These are phyloP conservation scores for Neofusicoccum kwambonambiense DNA, from an alignment of 2,329 filamentous ascomycete genomes.

Conservation along the genomic window DNA sequence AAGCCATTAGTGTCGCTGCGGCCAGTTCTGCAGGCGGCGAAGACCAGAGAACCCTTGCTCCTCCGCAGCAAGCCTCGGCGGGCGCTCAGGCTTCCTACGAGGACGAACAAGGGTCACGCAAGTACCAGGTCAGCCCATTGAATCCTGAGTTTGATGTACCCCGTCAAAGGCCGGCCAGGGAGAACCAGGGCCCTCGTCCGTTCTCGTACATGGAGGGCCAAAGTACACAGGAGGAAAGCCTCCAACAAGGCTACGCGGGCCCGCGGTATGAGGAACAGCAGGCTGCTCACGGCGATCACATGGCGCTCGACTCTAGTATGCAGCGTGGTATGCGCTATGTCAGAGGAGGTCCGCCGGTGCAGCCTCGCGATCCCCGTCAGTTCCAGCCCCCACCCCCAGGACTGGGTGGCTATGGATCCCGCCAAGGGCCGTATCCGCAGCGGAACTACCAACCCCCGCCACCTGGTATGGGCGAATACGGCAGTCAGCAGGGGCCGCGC, in stretches of 20 bases:
- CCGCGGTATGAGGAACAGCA: neutral
- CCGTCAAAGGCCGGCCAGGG: neutral
- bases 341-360: neutral
- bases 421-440: neutral
- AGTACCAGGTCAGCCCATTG: neutral
- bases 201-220: conserved; percentile 14
- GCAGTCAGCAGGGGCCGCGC: neutral
- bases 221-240: neutral
- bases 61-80: neutral
- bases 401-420: neutral
- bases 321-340: neutral
- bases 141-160: neutral
- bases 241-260: neutral
- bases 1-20: conserved; percentile 1
- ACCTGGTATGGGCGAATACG: neutral
- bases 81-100: neutral
- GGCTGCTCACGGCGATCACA: neutral
- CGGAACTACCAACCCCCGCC: neutral
- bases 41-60: neutral
- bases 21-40: neutral
- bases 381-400: neutral
- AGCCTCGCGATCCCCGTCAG: neutral
- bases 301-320: neutral
- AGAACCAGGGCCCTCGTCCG: neutral
- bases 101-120: neutral